A percentile compares a stretch with the other conserved stretches of the same genome.
Conservation (phyloP, 1,284 basidiomycete species). For the Rhodotorula sp. region DNA sequence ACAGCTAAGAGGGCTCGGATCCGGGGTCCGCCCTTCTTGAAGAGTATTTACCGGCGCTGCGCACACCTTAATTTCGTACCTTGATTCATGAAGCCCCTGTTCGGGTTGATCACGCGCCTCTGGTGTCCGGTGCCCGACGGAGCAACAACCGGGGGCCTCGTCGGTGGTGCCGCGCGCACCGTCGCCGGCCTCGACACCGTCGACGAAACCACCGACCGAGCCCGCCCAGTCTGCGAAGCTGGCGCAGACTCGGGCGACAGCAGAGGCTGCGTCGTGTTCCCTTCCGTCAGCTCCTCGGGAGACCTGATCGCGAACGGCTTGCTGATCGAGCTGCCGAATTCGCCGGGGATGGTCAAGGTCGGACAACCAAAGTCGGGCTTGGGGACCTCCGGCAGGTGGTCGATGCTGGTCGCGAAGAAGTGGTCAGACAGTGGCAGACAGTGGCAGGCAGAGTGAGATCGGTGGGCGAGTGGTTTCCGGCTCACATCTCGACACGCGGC, state of each 20-base stretch:
- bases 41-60: too few species aligned
- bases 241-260: not conserved
- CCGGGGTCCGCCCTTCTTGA: too few species aligned
- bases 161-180: too few species aligned
- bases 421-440: too few species aligned
- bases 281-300: too few species aligned
- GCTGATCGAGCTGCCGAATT: slow-evolving; percentile 4
- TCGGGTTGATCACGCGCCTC: not conserved
- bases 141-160: too few species aligned
- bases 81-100: not conserved
- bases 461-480: not conserved
- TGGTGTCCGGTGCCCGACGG: not conserved
- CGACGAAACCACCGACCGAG: not conserved
- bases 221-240: not conserved
- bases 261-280: not conserved
- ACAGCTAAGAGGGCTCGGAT: too few species aligned
- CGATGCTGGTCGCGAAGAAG: not conserved
- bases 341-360: not conserved
- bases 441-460: too few species aligned
- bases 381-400: not conserved
- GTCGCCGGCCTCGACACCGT: not conserved
- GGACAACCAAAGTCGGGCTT: not conserved
- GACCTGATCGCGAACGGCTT: not conserved
- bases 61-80: not conserved
- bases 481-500: not conserved